phyloP scores from a whole-genome alignment of 257 asterid species.

The Prunella vulgaris region DNA sequence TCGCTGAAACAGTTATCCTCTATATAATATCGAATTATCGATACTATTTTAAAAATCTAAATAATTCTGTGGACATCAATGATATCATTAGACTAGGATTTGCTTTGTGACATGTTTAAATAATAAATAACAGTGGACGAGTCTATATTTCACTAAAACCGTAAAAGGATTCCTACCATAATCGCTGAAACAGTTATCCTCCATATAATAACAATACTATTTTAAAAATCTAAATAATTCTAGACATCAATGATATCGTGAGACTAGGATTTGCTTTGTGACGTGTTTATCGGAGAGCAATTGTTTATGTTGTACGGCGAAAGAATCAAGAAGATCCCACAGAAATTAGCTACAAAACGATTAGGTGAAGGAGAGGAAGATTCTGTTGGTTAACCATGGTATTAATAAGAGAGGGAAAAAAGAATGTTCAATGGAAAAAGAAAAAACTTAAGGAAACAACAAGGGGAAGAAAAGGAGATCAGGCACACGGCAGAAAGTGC shows the following conservation, averaged over 20 bases:
- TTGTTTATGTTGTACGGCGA: not conserved
- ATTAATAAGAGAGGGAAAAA: not conserved
- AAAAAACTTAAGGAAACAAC: not conserved
- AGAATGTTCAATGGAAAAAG: not conserved
- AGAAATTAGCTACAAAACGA: no score
- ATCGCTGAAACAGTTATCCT: not conserved
- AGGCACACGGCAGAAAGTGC: not conserved
- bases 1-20: constrained; percentile 3
- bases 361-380: no score
- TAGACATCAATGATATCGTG: not conserved
- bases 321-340: not conserved
- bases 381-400: not conserved
- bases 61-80: not conserved
- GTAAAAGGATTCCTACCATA: not conserved
- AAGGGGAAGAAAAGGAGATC: not conserved
- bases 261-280: not conserved
- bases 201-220: not conserved
- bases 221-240: not conserved
- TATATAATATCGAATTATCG: not conserved
- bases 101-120: not conserved
- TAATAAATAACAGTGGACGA: not conserved
- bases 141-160: constrained; percentile 2
- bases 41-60: not conserved
- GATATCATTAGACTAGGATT: not conserved
- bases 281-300: not conserved